Conservation (phyloP, 176 grass and related monocot genomes). For the Avena sativa region DNA sequence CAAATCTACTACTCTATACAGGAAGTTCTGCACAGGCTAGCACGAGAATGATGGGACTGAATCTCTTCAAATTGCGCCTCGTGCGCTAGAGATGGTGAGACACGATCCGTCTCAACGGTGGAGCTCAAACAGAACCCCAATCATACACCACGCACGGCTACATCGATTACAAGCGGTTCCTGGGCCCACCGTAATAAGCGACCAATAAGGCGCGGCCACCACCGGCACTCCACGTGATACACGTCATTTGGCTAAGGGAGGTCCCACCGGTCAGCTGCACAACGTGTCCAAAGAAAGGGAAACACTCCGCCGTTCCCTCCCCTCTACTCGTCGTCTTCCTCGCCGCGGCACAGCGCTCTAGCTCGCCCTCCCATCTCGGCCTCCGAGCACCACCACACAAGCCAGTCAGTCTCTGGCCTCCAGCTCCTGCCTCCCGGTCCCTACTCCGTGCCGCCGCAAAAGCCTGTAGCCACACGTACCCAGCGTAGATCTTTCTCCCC, state of each 20-base stretch:
- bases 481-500: constrained; percentile 24
- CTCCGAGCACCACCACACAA: constrained; percentile 40
- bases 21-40: too few species aligned
- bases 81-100: too few species aligned
- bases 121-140: neutral
- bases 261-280: neutral
- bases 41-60: too few species aligned
- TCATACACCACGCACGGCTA: neutral
- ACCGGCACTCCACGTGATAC: constrained; percentile 10
- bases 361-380: neutral
- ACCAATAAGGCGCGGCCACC: neutral
- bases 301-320: neutral
- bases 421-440: constrained; percentile 17
- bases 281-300: neutral
- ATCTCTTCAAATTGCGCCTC: too few species aligned
- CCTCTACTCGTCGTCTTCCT: constrained; percentile 22
- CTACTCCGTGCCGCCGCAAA: neutral
- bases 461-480: constrained; percentile 25
- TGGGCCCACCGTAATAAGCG: neutral
- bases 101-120: too few species aligned
- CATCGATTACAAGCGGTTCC: neutral
- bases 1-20: too few species aligned
- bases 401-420: constrained; percentile 29
- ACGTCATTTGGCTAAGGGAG: neutral
- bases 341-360: neutral